Conservation (phyloP, 768 basidiomycete genomes). For the Boletus eberwhitei region DNA sequence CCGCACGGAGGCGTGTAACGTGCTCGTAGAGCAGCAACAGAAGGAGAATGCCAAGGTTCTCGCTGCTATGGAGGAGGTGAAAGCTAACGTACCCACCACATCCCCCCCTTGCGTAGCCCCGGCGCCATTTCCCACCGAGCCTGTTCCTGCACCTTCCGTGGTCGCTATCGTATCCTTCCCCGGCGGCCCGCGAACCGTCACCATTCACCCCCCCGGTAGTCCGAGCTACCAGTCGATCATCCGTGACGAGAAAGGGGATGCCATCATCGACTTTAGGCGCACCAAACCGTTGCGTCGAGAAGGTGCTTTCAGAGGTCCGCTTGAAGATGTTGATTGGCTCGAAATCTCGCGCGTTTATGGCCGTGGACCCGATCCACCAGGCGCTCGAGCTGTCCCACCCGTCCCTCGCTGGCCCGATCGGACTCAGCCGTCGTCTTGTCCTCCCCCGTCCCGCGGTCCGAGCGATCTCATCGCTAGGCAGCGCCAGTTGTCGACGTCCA, state of each 20-base stretch:
- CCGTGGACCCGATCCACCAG: constrained; percentile 7
- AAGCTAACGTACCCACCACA: not conserved
- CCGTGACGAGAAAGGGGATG: constrained; percentile 16
- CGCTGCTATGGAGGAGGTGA: not conserved
- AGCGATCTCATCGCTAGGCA: constrained; percentile 11
- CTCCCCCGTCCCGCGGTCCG: not conserved
- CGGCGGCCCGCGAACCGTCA: constrained; percentile 20
- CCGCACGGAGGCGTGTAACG: constrained; percentile 3
- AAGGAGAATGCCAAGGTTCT: constrained; percentile 1
- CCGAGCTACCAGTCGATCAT: constrained; percentile 11
- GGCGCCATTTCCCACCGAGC: not conserved
- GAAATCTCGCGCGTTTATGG: constrained; percentile 9
- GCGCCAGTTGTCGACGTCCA: not conserved
- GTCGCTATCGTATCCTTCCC: constrained; percentile 16
- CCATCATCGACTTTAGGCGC: constrained; percentile 11
- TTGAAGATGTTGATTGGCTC: constrained; percentile 7
- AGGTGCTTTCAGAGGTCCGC: constrained; percentile 17
- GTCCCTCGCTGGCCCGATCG: constrained; percentile 12
- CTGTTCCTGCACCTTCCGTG: not conserved
- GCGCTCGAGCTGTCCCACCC: not conserved
- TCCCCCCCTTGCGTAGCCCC: not conserved
- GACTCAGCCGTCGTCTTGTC: not conserved
- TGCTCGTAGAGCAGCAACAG: constrained; percentile 4
- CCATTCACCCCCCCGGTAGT: constrained; percentile 19
- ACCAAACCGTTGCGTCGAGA: constrained; percentile 16